These are phyloP conservation scores for Xylariaceae sp. DNA, from an alignment of 2,329 filamentous ascomycete species.

Conservation along the genomic window DNA sequence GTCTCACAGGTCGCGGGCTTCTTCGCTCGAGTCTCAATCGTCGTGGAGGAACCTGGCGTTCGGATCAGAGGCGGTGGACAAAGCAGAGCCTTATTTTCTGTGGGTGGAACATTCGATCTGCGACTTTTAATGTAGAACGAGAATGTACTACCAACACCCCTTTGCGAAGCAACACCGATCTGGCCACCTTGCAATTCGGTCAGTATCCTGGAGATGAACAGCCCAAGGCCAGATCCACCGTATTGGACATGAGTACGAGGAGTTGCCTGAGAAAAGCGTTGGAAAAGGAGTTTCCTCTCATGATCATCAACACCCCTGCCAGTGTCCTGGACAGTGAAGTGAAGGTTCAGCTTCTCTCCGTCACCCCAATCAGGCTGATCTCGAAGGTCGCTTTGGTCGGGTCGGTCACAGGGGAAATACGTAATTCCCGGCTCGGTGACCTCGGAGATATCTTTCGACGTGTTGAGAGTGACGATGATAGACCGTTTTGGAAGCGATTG, in stretches of 20 bases:
- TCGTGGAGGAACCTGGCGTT: conserved; percentile 33
- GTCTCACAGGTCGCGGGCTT: conserved; percentile 16
- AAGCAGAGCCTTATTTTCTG: conserved; percentile 35
- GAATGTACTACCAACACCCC: conserved; percentile 67
- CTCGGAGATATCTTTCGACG: conserved; percentile 49
- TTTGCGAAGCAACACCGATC: conserved; percentile 64
- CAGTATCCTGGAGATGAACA: conserved; percentile 72
- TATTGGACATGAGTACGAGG: conserved; percentile 68
- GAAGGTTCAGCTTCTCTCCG: conserved; percentile 65
- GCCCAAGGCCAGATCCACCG: conserved; percentile 62
- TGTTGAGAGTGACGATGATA: conserved; percentile 62
- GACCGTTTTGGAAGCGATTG: conserved; percentile 52
- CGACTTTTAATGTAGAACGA: conserved; percentile 70
- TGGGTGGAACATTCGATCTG: conserved; percentile 42
- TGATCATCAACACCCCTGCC: conserved; percentile 61
- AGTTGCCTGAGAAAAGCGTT: conserved; percentile 63
- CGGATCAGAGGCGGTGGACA: conserved; percentile 27
- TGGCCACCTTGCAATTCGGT: conserved; percentile 74
- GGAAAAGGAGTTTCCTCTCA: conserved; percentile 62
- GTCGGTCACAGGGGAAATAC: conserved; percentile 44
- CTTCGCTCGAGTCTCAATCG: conserved; percentile 29
- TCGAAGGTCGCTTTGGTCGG: conserved; percentile 41
- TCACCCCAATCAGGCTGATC: conserved; percentile 62
- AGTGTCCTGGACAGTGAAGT: conserved; percentile 67
- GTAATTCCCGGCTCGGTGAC: conserved; percentile 37